A percentile compares a stretch with the other conserved stretches of the same genome.
Conservation (phyloP, 345 rosid genomes). For the Syzygium oleosum region DNA sequence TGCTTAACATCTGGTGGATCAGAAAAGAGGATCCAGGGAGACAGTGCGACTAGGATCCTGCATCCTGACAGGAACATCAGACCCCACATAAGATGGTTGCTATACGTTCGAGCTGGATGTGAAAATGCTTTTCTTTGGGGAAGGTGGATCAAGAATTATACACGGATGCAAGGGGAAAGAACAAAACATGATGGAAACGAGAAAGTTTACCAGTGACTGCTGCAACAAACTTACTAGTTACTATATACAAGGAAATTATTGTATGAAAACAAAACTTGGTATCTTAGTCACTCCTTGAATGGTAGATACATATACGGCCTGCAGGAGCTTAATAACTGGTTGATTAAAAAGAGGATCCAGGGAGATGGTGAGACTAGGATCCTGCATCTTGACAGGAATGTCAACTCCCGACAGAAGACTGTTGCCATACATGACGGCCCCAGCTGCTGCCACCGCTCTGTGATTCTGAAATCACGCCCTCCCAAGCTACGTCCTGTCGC, state of each 20-base stretch:
- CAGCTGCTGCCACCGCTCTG: neutral
- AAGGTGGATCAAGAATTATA: too few species aligned
- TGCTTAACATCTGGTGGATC: neutral
- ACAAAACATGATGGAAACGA: neutral
- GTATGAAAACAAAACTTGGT: neutral
- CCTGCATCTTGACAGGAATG: neutral
- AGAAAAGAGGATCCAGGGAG: constrained; percentile 3
- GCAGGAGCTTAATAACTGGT: neutral
- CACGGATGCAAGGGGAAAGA: too few species aligned
- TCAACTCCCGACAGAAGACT: neutral
- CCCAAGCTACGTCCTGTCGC: neutral
- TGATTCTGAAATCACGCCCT: neutral
- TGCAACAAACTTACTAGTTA: neutral
- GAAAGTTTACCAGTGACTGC: neutral
- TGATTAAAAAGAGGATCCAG: constrained; percentile 4
- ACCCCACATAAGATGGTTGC: neutral
- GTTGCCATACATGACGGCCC: neutral
- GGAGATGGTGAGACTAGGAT: neutral
- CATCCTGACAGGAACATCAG: neutral
- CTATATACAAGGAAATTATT: neutral
- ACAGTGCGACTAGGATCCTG: neutral
- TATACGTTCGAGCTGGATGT: neutral
- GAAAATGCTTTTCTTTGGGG: too few species aligned
- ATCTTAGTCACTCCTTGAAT: neutral
- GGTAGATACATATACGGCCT: neutral